phyloP scores from a whole-genome alignment of 2,329 filamentous ascomycete species.

The Fusarium tupiense region DNA sequence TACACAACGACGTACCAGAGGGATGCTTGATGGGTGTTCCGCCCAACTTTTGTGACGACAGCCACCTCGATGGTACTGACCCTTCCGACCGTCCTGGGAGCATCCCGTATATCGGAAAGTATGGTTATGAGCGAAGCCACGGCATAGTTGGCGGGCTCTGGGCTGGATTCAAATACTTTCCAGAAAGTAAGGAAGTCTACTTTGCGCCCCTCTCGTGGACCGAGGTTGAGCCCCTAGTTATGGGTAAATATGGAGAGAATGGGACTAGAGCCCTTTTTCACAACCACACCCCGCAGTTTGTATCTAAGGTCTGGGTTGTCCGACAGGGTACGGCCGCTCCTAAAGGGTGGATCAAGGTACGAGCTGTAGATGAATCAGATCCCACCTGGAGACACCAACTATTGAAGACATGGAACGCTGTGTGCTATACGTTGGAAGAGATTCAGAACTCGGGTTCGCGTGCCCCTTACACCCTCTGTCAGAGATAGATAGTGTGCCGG shows the following conservation, averaged over 20 bases:
- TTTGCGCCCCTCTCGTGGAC: not conserved
- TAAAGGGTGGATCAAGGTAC: not conserved
- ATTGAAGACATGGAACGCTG: not conserved
- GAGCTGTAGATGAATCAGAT: not conserved
- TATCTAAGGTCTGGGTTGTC: not conserved
- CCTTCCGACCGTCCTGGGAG: not conserved
- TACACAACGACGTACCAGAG: not conserved
- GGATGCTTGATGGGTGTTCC: not conserved
- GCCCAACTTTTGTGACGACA: not conserved
- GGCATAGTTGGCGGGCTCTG: not conserved
- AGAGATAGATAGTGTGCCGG: not conserved
- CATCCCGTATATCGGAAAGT: not conserved
- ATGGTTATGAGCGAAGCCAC: not conserved
- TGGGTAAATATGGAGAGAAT: not conserved
- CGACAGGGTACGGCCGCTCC: not conserved
- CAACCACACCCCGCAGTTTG: not conserved
- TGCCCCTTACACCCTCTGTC: rapidly evolving
- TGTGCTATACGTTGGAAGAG: not conserved
- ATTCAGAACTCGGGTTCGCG: not conserved
- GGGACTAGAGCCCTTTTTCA: not conserved
- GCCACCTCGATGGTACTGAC: not conserved
- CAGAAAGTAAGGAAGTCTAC: not conserved
- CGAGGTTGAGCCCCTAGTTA: not conserved
- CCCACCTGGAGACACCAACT: not conserved
- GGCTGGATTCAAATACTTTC: not conserved